Base-by-base conservation (phyloP, 768 basidiomycete species). In the Mycena epipterygia region DNA sequence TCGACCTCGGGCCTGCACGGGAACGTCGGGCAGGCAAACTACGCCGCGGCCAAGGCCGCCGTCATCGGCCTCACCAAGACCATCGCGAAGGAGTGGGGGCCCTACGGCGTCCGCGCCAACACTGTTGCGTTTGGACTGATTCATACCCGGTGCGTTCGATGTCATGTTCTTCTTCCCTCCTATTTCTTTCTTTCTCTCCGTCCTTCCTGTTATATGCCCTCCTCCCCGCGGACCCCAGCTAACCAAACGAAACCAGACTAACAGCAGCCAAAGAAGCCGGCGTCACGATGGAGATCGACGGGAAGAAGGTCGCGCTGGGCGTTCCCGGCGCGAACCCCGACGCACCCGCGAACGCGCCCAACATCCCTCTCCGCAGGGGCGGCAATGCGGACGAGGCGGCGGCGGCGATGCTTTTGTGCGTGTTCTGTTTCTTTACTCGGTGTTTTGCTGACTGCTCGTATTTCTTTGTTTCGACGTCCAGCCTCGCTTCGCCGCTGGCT, bases 71-170 rank as follows among this genome's bases (percentile, higher is more conserved):
- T 95, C 60, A 93, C 94, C 42, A 95, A 95, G 84, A 95, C 94
- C 44, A 90, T 94, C 72, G 90, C 91, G 55, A 96, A 95, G 78
- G 95, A 96, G 77, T 96, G 94, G 94, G 95, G 95, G 33, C 80
- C 84, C 5, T 95, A 91, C 80, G 91, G 91, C 73, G 93, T 95
- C 25, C 92, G 94, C 57, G 92, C 92, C 30, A 95, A 96, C 82
- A 91, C 91, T 3, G 81, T 96, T 48, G 94, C 94, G 5, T 95
- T 89, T 73, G 93, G 94, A 29, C 83, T 90, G 51, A 89, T 96
- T 52, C 89, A 92, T 74, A 96, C 95, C 2, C 84, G 95, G 90
- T 93, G 68, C 66, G 79, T 74, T n/a, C 7, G 13, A 12, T 30
- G 5, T 56, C 23, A 58, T 67, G 29, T 37, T 21, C 27, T 46